These are phyloP conservation scores for Cubamyces lactineus DNA, from an alignment of 768 basidiomycete genomes.

Conservation along the genomic window DNA sequence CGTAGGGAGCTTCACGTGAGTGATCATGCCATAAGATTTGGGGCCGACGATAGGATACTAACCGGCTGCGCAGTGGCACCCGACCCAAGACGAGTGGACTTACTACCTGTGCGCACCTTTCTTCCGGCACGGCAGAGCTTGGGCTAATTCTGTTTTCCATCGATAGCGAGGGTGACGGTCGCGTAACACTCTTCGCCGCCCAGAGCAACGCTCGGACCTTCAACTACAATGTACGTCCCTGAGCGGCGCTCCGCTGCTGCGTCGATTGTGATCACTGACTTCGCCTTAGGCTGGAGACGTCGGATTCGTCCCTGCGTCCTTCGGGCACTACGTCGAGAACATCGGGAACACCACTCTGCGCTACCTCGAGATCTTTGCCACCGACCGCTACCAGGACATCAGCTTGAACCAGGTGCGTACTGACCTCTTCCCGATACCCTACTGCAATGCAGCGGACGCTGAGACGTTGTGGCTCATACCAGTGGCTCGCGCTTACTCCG, in stretches of 20 bases:
- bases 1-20: conserved; percentile 50
- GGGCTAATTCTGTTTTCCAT: background rate
- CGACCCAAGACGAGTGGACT: conserved; percentile 53
- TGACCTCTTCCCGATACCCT: background rate
- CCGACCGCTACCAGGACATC: conserved; percentile 57
- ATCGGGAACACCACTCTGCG: conserved; percentile 59
- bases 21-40: background rate
- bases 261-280: background rate
- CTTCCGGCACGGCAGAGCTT: background rate
- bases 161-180: conserved; percentile 42
- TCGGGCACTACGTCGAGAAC: conserved; percentile 66
- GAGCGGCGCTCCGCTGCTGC: background rate
- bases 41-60: background rate
- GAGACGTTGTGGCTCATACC: conserved; percentile 12
- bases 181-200: conserved; percentile 48
- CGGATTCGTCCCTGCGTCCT: conserved; percentile 28
- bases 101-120: conserved; percentile 32
- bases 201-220: conserved; percentile 44
- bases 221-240: conserved; percentile 45
- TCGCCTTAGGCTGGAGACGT: conserved; percentile 30
- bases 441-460: background rate
- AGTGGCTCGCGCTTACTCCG: conserved; percentile 67
- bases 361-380: conserved; percentile 62
- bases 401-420: conserved; percentile 44
- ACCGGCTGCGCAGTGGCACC: conserved; percentile 48